phyloP scores from a whole-genome alignment of 805 yeast species.

The Torulaspora delbrueckii region DNA sequence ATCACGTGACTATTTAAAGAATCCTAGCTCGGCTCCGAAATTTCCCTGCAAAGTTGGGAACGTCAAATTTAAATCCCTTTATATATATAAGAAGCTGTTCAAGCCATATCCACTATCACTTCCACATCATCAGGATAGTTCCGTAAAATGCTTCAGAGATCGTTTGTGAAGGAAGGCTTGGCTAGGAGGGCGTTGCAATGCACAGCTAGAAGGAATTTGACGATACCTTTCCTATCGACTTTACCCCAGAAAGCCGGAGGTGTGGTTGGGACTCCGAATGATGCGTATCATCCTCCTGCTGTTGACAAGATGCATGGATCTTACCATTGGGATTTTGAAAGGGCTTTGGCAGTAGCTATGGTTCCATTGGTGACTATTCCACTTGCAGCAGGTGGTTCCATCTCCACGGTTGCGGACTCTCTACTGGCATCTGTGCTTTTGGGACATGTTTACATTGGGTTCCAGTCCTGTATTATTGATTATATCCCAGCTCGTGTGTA shows the following conservation, averaged over 20 bases:
- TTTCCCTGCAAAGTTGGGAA: not conserved
- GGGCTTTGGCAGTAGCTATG: constrained; percentile 59
- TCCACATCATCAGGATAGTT: not conserved
- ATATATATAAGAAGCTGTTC: not conserved
- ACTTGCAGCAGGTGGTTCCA: constrained; percentile 60
- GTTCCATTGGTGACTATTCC: constrained; percentile 77
- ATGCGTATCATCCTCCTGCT: constrained; percentile 68
- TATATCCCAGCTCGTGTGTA: constrained; percentile 85
- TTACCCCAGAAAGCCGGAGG: constrained; percentile 85
- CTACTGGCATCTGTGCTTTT: constrained; percentile 59
- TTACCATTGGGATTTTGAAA: constrained; percentile 91
- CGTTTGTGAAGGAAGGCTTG: constrained; percentile 3
- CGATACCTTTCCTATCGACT: constrained; percentile 49
- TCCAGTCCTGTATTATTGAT: constrained; percentile 87
- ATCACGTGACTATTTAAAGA: not conserved
- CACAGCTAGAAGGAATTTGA: constrained; percentile 33
- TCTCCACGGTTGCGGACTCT: constrained; percentile 68
- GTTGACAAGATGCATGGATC: constrained; percentile 70
- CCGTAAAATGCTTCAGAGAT: constrained; percentile 16
- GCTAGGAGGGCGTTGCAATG: constrained; percentile 24
- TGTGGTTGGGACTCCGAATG: constrained; percentile 90
- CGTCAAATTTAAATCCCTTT: not conserved
- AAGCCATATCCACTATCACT: too few relatives aligned
- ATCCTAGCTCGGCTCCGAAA: not conserved
- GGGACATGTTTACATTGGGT: constrained; percentile 79